Evolutionary conservation across 805 yeast species (phyloP).

Genomic region (Suhomyces pyralidae): DNA sequence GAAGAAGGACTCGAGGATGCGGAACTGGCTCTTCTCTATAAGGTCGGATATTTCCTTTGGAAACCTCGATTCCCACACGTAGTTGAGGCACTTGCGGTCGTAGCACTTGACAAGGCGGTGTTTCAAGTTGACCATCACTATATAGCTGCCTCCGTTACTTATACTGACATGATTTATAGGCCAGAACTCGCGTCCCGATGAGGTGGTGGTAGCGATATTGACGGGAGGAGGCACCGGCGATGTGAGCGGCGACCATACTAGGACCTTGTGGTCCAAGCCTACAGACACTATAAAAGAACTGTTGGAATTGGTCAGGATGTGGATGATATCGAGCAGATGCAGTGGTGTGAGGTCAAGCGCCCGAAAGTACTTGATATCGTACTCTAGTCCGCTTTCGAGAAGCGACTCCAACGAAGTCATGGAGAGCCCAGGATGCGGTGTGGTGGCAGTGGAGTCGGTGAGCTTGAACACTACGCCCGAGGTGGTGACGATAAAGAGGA

Average conservation of each 20-base stretch:
- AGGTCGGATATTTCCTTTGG: slow-evolving; percentile 28
- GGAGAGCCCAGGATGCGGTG: background rate
- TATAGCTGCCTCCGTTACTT: slow-evolving; percentile 57
- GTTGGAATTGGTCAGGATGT: slow-evolving; percentile 53
- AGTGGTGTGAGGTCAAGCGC: slow-evolving; percentile 24
- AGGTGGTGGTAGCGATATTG: slow-evolving; percentile 40
- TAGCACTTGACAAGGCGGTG: slow-evolving; percentile 56
- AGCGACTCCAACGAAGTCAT: background rate
- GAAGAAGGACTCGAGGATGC: slow-evolving; percentile 58
- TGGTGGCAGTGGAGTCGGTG: slow-evolving; percentile 8
- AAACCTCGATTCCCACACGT: slow-evolving; percentile 53
- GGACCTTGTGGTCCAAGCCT: slow-evolving; percentile 69
- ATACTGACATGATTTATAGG: slow-evolving; percentile 59
- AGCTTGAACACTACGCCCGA: slow-evolving; percentile 40
- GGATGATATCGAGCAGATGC: slow-evolving; percentile 63
- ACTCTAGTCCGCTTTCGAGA: background rate
- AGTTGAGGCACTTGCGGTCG: slow-evolving; percentile 52
- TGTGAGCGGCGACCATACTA: slow-evolving; percentile 68
- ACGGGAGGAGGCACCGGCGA: slow-evolving; percentile 21
- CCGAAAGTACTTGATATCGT: slow-evolving; percentile 23
- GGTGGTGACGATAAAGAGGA: slow-evolving; percentile 51
- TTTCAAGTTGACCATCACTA: slow-evolving; percentile 51
- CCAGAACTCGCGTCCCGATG: slow-evolving; percentile 45
- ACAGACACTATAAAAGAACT: slow-evolving; percentile 65
- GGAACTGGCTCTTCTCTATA: slow-evolving; percentile 19